phyloP scores from a whole-genome alignment of 148 eudicot genomes.

The Amaranthus palmeri region DNA sequence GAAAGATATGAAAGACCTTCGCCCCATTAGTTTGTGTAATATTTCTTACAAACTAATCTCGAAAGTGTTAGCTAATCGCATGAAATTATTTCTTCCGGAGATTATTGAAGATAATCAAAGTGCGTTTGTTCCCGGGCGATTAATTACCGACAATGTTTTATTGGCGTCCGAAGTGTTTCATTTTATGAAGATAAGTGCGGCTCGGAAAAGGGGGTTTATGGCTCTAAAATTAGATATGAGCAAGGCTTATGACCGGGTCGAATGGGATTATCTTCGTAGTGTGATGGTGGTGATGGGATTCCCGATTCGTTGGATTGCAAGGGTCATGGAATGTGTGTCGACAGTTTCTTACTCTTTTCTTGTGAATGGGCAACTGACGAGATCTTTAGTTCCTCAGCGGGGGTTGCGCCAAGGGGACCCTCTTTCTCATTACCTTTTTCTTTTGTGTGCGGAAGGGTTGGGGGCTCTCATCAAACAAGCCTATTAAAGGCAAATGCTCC shows the following conservation, averaged over 20 bases:
- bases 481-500: background rate
- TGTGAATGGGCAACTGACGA: background rate
- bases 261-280: background rate
- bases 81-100: background rate
- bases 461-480: background rate
- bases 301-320: background rate
- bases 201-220: background rate
- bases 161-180: background rate
- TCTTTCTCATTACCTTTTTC: background rate
- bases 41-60: background rate
- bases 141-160: no score
- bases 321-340: background rate
- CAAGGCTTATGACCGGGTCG: background rate
- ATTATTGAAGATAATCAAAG: background rate
- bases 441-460: background rate
- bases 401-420: background rate
- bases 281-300: background rate
- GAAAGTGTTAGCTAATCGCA: background rate
- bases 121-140: background rate
- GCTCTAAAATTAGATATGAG: background rate
- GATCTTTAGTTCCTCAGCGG: background rate
- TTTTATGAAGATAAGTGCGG: background rate
- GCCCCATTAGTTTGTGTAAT: background rate
- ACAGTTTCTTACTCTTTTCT: background rate
- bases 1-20: background rate